Base-by-base conservation (phyloP, 2,329 filamentous ascomycete species). In the Blastomyces gilchristii region DNA sequence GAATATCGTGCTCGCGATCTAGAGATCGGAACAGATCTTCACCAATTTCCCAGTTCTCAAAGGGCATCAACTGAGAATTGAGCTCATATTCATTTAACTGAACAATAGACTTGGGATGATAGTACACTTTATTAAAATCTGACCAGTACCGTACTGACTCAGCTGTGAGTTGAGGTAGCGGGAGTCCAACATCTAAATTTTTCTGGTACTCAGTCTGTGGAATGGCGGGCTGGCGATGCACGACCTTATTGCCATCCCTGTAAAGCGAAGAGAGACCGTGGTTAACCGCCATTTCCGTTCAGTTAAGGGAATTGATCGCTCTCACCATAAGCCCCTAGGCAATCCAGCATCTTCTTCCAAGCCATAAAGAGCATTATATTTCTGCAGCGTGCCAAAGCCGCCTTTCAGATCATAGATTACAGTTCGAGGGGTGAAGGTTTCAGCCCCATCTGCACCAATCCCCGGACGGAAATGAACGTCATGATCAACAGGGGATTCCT, bases 351-450 rank as follows among this genome's bases (percentile, higher is more conserved):
- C 76, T 65, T 77, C 76, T 67, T 69, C 65, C 43, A 82, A 71
- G 64, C 92, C 88, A 71, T 97, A 97, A 2, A 99, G 80, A 2
- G 91, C 87, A 75, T 96, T 97, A 67, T 92, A 87, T 77, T 92
- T 91, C 69, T 87, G 85, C 69, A 99, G 78, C 7, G 91, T 89
- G 6, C 94, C 94, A 76, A 97, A 97, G 0, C 89, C 90, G 39
- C 91, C 90, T 74, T 97, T 97, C 43, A 97, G 81, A 72, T 99
- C 94, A 74, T 99, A 99, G 64, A 99, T 89, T 64, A 99, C 80
- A 0, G 92, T 91, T 67, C 94, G 85, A 3, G 94, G 94, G 57
- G 92, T 93, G 72, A 89, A 99, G 0, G 94, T 99, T 68, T 99
- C 94, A 7, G 85, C 82, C 22, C 92, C 91, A 77, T 95, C 90